Evolutionary conservation across 1,284 basidiomycete species (phyloP).

Genomic region (Phaffia rhodozyma): DNA sequence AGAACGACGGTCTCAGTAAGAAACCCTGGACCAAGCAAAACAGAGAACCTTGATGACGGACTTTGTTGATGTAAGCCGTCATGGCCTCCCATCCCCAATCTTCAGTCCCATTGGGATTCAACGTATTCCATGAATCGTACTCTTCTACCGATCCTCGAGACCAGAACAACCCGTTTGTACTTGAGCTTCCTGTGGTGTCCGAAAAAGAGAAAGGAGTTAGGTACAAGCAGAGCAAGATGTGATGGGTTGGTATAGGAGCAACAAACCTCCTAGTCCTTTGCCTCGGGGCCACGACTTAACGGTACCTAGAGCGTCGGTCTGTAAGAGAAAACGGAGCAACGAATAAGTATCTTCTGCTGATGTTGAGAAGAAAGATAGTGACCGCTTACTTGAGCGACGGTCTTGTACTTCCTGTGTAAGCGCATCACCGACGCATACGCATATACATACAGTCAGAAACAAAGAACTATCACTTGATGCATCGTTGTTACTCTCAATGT

Average conservation of each 20-base stretch:
- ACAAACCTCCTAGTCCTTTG: slow-evolving; percentile 55
- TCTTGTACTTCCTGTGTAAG: slow-evolving; percentile 40
- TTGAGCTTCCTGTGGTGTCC: background rate
- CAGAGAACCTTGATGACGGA: background rate
- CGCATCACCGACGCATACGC: no score
- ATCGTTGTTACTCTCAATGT: no score
- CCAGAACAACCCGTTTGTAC: slow-evolving; percentile 59
- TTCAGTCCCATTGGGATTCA: slow-evolving; percentile 30
- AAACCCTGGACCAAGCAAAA: slow-evolving; percentile 6
- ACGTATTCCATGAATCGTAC: slow-evolving; percentile 32
- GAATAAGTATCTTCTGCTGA: no score
- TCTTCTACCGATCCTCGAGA: slow-evolving; percentile 31
- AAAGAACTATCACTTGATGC: no score
- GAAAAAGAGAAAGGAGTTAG: background rate
- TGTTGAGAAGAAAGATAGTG: no score
- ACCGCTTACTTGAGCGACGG: slow-evolving; percentile 38
- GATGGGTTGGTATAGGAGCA: no score
- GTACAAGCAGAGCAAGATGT: slow-evolving; percentile 20
- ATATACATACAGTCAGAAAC: no score
- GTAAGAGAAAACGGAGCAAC: background rate
- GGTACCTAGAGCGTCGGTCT: slow-evolving; percentile 21
- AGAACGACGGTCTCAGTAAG: background rate
- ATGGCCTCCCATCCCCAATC: slow-evolving; percentile 35
- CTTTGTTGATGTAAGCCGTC: slow-evolving; percentile 34
- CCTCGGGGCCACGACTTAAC: slow-evolving; percentile 46